phyloP scores from a whole-genome alignment of 495 filamentous ascomycete genomes.

The Penicillium crystallinum region DNA sequence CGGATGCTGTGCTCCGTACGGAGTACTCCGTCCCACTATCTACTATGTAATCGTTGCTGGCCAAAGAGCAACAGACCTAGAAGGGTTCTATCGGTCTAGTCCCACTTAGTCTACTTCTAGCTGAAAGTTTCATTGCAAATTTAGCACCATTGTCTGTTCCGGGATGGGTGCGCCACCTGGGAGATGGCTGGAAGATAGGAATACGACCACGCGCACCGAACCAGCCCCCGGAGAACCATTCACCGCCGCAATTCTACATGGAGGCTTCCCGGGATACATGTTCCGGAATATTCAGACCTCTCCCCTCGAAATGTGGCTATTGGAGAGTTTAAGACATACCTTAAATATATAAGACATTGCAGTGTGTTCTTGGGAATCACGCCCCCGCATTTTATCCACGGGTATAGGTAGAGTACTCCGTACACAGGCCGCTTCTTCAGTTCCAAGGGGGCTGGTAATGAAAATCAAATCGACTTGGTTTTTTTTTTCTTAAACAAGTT shows the following conservation, averaged over 20 bases:
- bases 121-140: not conserved
- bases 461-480: no score
- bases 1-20: not conserved
- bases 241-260: not conserved
- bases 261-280: not conserved
- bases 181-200: not conserved
- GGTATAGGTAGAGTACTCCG: no score
- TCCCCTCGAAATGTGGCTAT: not conserved
- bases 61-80: not conserved
- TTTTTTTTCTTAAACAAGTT: no score
- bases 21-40: not conserved
- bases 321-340: slow-evolving; percentile 6
- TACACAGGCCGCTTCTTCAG: not conserved
- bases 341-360: not conserved
- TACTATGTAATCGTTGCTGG: not conserved
- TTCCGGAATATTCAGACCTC: no score
- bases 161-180: not conserved
- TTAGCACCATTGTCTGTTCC: not conserved
- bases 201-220: not conserved
- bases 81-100: not conserved
- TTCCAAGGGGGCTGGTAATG: not conserved
- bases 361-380: not conserved
- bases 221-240: not conserved
- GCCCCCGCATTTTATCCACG: not conserved
- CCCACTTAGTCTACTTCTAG: not conserved